Evolutionary conservation across 2,329 filamentous ascomycete species (phyloP), one percentile per base, ranked within the genome.

Genomic region (Ascochyta lentis): DNA sequence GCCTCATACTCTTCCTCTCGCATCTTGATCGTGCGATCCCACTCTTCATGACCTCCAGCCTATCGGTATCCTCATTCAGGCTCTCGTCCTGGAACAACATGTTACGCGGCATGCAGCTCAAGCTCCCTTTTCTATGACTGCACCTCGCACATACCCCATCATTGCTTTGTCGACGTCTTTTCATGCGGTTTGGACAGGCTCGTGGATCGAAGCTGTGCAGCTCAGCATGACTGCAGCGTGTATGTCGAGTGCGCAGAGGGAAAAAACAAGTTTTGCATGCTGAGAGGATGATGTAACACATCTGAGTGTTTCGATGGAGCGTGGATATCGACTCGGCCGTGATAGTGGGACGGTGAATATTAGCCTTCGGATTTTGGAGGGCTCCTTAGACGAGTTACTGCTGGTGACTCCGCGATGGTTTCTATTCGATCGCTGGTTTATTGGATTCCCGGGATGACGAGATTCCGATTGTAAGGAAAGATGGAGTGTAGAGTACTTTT

Each of bases 261-360:
- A 59, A 62, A 16, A 49, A 33, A 57, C 67, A 70, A 13, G 29
- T 22, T 12, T 15, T 34, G 55, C 70, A 72, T 27, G 55, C 54
- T 2, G 63, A 53, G n/a, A 69, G 51, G 45, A 65, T 47, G 34
- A 64, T 64, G 62, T 67, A 60, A 58, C 69, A 72, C 68, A 73
- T 71, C 9, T 23, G 7, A 16, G 24, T 29, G 23, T 23, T 38
- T 33, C 4, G 40, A 19, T 12, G 5, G 37, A 4, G 4, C 13
- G 24, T 16, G 9, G n/a, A 3, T 4, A 16, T 27, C 8, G 12
- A n/a, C 6, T 37, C 13, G 43, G 13, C 8, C 4, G 24, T 10
- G 6, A 41, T 7, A 12, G 12, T 7, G 12, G 31, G 31, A 4
- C 12, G 41, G 13, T 7, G 7, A 6, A 16, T 1, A 13, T 15